Base-by-base conservation (phyloP, 495 filamentous ascomycete species). In the Penicillium antarcticum region DNA sequence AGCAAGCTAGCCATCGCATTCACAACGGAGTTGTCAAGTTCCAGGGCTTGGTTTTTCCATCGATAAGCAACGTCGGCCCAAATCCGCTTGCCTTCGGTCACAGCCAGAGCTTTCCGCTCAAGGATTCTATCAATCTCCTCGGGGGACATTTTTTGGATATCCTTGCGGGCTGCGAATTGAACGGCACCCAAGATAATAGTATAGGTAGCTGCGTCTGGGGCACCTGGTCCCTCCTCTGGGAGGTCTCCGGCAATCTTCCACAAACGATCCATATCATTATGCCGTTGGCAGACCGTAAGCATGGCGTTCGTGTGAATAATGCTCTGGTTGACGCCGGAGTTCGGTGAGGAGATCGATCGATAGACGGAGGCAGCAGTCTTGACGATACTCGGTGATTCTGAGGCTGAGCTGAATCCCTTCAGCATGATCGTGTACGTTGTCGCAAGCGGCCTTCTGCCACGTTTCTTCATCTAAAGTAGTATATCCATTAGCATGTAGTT, bases 301-400 rank as follows among this genome's bases (percentile, higher is more conserved):
- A 91, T 81, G 6, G 91, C 89, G 65, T 98, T 97, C 40, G 85
- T 82, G 61, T 97, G 94, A 41, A 88, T 85, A 9, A 87, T 85
- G 51, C 79, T 83, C 1, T 84, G 87, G 51, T 81, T 70, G 42
- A 92, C 69, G 2, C 66, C 67, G 0, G 79, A 80, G 34, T 80
- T 83, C 2, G 76, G 65, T 1, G 67, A 71, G 32, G 73, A 70
- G 73, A 96, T 87, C 37, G 82, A 85, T 51, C 84, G 75, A 69
- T 94, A 97, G 16, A 95, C 75, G 14, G 76, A 71, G 14, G 87
- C 53, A 0, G 89, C 87, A 43, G 83, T 80, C 13, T 71, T 62
- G 5, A 89, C 73, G 19, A 81, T 79, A 18, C 79, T 57, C 29
- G 55, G 12, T 6, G 71, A 64, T 12, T 73, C 69, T 23, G 82